phyloP scores from a whole-genome alignment of 1,139 yeast species.

The Candida sp. region DNA sequence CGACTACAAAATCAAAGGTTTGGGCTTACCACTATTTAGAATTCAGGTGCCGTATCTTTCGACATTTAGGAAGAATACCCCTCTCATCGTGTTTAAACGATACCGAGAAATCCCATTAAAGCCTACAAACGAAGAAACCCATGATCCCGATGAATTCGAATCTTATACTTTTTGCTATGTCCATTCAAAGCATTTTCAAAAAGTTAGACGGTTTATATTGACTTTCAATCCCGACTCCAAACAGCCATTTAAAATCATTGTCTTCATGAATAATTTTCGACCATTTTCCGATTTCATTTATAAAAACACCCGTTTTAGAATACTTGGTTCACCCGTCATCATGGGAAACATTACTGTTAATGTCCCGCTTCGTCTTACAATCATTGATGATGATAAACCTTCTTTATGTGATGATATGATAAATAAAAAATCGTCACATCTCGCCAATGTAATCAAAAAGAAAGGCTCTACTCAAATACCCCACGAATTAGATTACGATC shows the following conservation, averaged over 20 bases:
- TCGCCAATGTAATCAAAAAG: conserved; percentile 21
- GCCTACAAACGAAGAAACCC: conserved; percentile 15
- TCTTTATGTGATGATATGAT: conserved; percentile 34
- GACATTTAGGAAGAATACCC: conserved; percentile 32
- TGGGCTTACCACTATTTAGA: conserved; percentile 38
- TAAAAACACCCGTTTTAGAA: conserved; percentile 35
- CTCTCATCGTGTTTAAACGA: conserved; percentile 30
- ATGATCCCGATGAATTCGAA: conserved; percentile 22
- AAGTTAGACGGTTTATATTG: conserved; percentile 27
- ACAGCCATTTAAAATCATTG: conserved; percentile 19
- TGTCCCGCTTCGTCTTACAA: conserved; percentile 31
- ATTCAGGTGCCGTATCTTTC: conserved; percentile 35
- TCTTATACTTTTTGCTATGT: conserved; percentile 34
- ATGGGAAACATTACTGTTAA: conserved; percentile 21
- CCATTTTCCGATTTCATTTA: conserved; percentile 42
- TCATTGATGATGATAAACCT: conserved; percentile 32
- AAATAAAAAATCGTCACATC: conserved; percentile 26
- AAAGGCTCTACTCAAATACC: conserved; percentile 5
- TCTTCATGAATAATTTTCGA: conserved; percentile 34
- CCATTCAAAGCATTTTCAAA: conserved; percentile 23
- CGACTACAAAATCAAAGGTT: conserved; percentile 26
- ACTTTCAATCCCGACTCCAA: conserved; percentile 18
- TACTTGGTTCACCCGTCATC: conserved; percentile 34
- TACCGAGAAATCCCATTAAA: conserved; percentile 29
- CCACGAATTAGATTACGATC: conserved; percentile 5